Evolutionary conservation across 164 flowering plant genomes (phyloP).

Genomic region (grape (Vitis vinifera)): DNA sequence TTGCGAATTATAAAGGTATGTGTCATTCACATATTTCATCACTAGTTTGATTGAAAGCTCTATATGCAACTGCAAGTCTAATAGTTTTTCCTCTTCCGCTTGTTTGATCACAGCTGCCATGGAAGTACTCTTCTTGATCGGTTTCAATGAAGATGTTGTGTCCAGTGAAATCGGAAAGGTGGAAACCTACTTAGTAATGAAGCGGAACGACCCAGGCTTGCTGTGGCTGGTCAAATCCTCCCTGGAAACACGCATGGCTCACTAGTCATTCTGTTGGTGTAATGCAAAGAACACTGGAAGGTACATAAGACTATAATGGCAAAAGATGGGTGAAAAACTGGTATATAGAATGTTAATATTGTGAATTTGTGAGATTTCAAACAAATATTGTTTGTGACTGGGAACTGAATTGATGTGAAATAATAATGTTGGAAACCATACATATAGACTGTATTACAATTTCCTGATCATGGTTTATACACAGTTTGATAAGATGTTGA

Average conservation of each 20-base stretch:
- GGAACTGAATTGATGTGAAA: too few relatives aligned
- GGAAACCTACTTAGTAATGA: slow-evolving; percentile 71
- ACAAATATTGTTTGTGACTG: too few relatives aligned
- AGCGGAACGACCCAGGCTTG: slow-evolving; percentile 84
- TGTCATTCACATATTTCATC: slow-evolving; percentile 5
- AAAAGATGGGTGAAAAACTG: too few relatives aligned
- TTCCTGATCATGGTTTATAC: too few relatives aligned
- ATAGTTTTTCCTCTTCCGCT: not conserved
- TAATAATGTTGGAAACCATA: too few relatives aligned
- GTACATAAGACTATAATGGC: too few relatives aligned
- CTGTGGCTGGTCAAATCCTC: slow-evolving; percentile 93
- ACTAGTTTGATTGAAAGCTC: not conserved
- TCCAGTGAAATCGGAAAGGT: slow-evolving; percentile 48
- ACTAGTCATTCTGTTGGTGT: slow-evolving; percentile 7
- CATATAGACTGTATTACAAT: too few relatives aligned
- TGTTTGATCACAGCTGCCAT: slow-evolving; percentile 65
- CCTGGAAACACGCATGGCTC: slow-evolving; percentile 56
- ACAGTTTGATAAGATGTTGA: too few relatives aligned
- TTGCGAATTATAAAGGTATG: slow-evolving; percentile 73
- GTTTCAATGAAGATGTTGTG: slow-evolving; percentile 69
- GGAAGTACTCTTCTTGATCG: slow-evolving; percentile 70
- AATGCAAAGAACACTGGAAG: too few relatives aligned
- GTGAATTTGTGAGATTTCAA: too few relatives aligned
- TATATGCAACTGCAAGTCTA: too few relatives aligned
- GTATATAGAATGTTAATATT: too few relatives aligned